A percentile compares a stretch with the other conserved stretches of the same genome.
phyloP scores from a whole-genome alignment of 352 stramenopile species.

The Pythium dissimile region DNA sequence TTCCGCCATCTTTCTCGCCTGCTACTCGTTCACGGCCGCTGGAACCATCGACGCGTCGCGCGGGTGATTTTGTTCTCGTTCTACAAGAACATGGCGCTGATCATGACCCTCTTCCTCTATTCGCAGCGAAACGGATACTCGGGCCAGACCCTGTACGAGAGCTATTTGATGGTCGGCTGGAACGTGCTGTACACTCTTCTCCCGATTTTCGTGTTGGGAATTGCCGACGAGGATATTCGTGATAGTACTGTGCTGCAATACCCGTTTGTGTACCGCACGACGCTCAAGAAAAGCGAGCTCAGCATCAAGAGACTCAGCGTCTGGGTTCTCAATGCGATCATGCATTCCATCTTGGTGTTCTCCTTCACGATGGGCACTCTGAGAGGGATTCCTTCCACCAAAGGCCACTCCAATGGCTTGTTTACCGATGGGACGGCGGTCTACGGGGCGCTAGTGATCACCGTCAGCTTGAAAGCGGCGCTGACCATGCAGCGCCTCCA shows the following conservation, averaged over 20 bases:
- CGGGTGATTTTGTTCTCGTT: constrained; percentile 86
- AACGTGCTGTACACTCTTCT: constrained; percentile 95
- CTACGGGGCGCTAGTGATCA: constrained; percentile 78
- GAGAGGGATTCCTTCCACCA: constrained; percentile 29
- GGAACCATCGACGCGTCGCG: constrained; percentile 81
- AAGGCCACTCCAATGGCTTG: constrained; percentile 53
- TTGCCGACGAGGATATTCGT: constrained; percentile 81
- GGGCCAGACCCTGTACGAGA: constrained; percentile 85
- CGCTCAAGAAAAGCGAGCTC: constrained; percentile 53
- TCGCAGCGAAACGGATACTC: constrained; percentile 90
- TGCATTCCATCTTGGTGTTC: constrained; percentile 73
- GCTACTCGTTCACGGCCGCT: constrained; percentile 78
- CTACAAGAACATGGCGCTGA: constrained; percentile 93
- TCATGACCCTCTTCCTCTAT: constrained; percentile 92
- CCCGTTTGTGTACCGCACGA: constrained; percentile 79
- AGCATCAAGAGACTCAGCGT: constrained; percentile 52
- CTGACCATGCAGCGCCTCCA: constrained; percentile 75
- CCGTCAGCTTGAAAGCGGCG: constrained; percentile 66
- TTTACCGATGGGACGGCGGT: constrained; percentile 74
- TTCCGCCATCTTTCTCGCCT: constrained; percentile 78
- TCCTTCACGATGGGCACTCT: constrained; percentile 56
- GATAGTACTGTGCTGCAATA: constrained; percentile 66
- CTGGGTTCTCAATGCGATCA: constrained; percentile 72
- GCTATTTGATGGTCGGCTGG: constrained; percentile 90
- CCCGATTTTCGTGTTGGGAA: constrained; percentile 90